Conservation (phyloP, 169 alveolate species). For the Eimeria sp. region DNA sequence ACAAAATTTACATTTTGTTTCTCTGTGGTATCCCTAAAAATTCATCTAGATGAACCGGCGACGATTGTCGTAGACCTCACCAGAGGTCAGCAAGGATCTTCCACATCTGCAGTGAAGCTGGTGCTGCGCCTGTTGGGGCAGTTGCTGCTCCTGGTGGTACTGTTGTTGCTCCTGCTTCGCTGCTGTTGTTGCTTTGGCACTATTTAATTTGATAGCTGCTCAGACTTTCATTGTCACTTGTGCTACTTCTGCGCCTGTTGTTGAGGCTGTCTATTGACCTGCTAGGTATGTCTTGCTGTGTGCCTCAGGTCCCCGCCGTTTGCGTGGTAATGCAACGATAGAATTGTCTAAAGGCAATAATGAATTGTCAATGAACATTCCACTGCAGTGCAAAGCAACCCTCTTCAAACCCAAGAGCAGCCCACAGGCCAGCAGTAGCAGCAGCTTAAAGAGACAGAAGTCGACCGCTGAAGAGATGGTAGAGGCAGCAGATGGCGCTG, state of each 20-base stretch:
- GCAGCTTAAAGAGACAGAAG: constrained; percentile 8
- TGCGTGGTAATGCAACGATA: constrained; percentile 50
- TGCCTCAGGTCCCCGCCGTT: constrained; percentile 50
- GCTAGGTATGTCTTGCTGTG: neutral
- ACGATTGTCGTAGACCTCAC: constrained; percentile 36
- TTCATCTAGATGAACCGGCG: constrained; percentile 19
- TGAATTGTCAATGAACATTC: constrained; percentile 10
- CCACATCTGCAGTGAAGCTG: neutral
- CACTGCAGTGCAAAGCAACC: constrained; percentile 53
- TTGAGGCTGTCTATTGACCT: neutral
- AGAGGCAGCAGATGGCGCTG: neutral
- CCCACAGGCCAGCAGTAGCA: neutral
- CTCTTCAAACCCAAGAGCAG: constrained; percentile 46
- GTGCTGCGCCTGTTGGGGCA: neutral
- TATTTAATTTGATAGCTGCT: neutral
- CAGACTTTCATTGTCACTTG: neutral
- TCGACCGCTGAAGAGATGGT: neutral
- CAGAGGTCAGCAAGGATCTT: neutral
- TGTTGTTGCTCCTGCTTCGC: neutral
- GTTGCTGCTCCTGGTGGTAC: neutral
- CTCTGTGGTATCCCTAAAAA: constrained; percentile 4
- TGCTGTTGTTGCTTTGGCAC: neutral
- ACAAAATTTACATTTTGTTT: constrained; percentile 29
- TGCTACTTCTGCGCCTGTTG: neutral
- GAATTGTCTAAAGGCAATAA: constrained; percentile 40